These are phyloP conservation scores for Hyaloscypha finlandica DNA, from an alignment of 495 filamentous ascomycete species.

Conservation along the genomic window DNA sequence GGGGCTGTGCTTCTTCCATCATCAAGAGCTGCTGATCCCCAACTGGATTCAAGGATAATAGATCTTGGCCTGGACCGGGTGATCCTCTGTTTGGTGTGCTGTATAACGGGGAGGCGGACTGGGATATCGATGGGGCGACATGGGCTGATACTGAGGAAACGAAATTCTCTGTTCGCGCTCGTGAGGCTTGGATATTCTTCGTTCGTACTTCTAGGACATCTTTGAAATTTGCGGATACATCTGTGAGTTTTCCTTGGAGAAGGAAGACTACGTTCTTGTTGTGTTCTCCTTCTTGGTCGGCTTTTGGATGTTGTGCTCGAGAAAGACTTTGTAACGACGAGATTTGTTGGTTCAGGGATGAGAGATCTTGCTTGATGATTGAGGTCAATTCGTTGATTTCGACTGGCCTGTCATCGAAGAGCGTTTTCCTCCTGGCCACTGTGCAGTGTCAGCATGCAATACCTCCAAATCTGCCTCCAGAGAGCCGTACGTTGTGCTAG, in stretches of 20 bases:
- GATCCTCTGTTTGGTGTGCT: slow-evolving; percentile 69
- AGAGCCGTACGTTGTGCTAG: slow-evolving; percentile 73
- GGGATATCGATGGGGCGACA: slow-evolving; percentile 54
- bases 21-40: slow-evolving; percentile 88
- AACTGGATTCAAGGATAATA: slow-evolving; percentile 84
- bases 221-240: slow-evolving; percentile 93
- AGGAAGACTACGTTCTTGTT: slow-evolving; percentile 96
- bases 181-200: slow-evolving; percentile 96
- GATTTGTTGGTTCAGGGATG: slow-evolving; percentile 85
- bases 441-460: slow-evolving; percentile 20
- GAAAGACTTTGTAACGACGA: slow-evolving; percentile 73
- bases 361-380: slow-evolving; percentile 96
- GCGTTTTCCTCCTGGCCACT: slow-evolving; percentile 94
- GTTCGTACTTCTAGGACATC: slow-evolving; percentile 95
- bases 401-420: slow-evolving; percentile 94
- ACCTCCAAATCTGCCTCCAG: neutral
- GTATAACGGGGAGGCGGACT: slow-evolving; percentile 81
- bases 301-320: slow-evolving; percentile 70
- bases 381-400: slow-evolving; percentile 97
- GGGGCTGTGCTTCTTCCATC: slow-evolving; percentile 89
- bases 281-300: slow-evolving; percentile 90
- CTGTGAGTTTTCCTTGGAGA: slow-evolving; percentile 91
- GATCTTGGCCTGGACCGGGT: slow-evolving; percentile 61
- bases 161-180: slow-evolving; percentile 92
- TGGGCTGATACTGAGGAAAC: slow-evolving; percentile 86